Evolutionary conservation across 2,329 filamentous ascomycete genomes (phyloP).

Genomic region (Cercospora nicotianae): DNA sequence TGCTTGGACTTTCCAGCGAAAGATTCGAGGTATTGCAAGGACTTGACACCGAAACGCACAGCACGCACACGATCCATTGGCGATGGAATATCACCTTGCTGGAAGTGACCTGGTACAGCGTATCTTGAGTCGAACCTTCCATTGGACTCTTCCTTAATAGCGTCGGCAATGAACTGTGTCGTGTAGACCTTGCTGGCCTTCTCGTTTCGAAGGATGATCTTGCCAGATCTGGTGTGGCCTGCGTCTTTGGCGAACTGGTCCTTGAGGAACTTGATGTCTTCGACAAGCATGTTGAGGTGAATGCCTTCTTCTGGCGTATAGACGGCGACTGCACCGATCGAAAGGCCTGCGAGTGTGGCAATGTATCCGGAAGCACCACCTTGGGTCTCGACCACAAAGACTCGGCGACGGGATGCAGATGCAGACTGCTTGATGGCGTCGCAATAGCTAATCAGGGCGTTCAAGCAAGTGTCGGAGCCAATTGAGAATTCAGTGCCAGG

Average conservation of each 20-base stretch:
- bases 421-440: constrained; percentile 98
- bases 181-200: constrained; percentile 87
- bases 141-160: constrained; percentile 90
- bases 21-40: constrained; percentile 83
- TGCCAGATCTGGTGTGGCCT: constrained; percentile 85
- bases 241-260: constrained; percentile 81
- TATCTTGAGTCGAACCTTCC: constrained; percentile 90
- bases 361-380: constrained; percentile 93
- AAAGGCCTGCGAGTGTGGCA: constrained; percentile 83
- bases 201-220: constrained; percentile 95
- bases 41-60: constrained; percentile 88
- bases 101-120: constrained; percentile 89
- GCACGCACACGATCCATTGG: constrained; percentile 95
- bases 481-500: constrained; percentile 96
- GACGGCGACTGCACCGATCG: constrained; percentile 88
- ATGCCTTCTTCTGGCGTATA: constrained; percentile 98
- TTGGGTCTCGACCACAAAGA: constrained; percentile 98
- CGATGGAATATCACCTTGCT: constrained; percentile 89
- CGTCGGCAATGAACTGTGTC: constrained; percentile 90
- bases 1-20: constrained; percentile 67
- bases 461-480: constrained; percentile 93
- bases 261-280: constrained; percentile 86
- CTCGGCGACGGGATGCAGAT: constrained; percentile 85
- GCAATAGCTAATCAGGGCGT: constrained; percentile 91
- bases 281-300: constrained; percentile 85